These are phyloP conservation scores for Phialophora expanda DNA, from an alignment of 2,329 filamentous ascomycete species.

Conservation along the genomic window DNA sequence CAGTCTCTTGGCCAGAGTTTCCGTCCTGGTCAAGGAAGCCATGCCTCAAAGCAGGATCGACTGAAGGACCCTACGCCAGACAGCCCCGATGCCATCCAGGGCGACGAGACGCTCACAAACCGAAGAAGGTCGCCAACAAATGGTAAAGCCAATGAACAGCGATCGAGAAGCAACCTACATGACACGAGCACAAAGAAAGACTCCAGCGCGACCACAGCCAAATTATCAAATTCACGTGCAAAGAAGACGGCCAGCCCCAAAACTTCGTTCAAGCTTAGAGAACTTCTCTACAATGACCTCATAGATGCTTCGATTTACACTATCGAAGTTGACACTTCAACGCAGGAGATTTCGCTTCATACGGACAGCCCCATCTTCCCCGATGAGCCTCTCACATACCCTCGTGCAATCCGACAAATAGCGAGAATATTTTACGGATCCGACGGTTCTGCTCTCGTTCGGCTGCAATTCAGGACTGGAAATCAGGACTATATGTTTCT, in stretches of 20 bases:
- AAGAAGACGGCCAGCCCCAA: not conserved
- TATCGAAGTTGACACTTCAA: slow-evolving; percentile 23
- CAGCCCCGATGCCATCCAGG: slow-evolving; percentile 33
- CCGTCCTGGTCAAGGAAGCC: not conserved
- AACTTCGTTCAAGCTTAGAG: slow-evolving; percentile 22
- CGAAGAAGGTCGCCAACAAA: not conserved
- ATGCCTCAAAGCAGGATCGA: not conserved
- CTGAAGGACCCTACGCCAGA: slow-evolving; percentile 2
- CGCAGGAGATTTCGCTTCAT: slow-evolving; percentile 21
- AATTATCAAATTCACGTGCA: not conserved
- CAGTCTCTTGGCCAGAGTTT: slow-evolving; percentile 20
- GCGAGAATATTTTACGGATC: slow-evolving; percentile 10
- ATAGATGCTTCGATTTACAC: slow-evolving; percentile 8
- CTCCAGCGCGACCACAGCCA: not conserved
- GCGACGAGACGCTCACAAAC: not conserved
- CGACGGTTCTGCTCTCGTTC: slow-evolving; percentile 12
- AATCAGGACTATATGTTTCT: slow-evolving; percentile 21
- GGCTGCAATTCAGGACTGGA: slow-evolving; percentile 15
- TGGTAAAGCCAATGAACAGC: not conserved
- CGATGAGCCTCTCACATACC: slow-evolving; percentile 14
- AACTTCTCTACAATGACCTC: slow-evolving; percentile 15
- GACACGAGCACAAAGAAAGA: not conserved
- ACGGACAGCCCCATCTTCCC: slow-evolving; percentile 18
- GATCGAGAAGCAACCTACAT: not conserved
- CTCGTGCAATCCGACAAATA: slow-evolving; percentile 24